These are phyloP conservation scores for Saturnispora dispora DNA, from an alignment of 805 yeast genomes.

Conservation along the genomic window DNA sequence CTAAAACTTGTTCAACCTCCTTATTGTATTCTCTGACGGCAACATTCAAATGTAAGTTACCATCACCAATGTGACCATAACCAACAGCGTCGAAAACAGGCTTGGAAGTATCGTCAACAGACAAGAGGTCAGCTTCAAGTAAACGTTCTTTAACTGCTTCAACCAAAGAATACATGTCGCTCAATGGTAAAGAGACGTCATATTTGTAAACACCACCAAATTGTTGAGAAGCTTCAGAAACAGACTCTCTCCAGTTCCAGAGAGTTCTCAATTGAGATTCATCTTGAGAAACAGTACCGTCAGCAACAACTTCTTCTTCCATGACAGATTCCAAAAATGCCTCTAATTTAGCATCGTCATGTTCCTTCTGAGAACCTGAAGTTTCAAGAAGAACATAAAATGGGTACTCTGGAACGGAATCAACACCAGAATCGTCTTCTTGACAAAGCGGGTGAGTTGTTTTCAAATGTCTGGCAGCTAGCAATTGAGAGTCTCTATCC, in stretches of 20 bases:
- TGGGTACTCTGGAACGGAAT: slow-evolving; percentile 49
- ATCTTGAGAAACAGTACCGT: slow-evolving; percentile 94
- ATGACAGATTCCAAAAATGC: slow-evolving; percentile 72
- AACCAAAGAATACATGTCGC: slow-evolving; percentile 72
- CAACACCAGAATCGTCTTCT: slow-evolving; percentile 46
- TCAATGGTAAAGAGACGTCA: slow-evolving; percentile 86
- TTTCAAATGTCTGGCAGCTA: slow-evolving; percentile 54
- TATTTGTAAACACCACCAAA: slow-evolving; percentile 96
- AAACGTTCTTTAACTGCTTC: slow-evolving; percentile 64
- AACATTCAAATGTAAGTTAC: slow-evolving; percentile 89
- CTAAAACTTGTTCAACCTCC: slow-evolving; percentile 70
- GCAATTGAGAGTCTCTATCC: slow-evolving; percentile 63
- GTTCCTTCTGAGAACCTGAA: slow-evolving; percentile 89
- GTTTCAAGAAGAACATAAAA: slow-evolving; percentile 91
- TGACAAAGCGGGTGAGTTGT: slow-evolving; percentile 57
- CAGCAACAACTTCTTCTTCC: slow-evolving; percentile 78
- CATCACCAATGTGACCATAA: slow-evolving; percentile 98
- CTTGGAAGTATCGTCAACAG: slow-evolving; percentile 46
- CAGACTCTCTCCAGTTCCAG: slow-evolving; percentile 95
- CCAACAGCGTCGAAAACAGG: slow-evolving; percentile 91
- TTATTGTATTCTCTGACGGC: slow-evolving; percentile 78
- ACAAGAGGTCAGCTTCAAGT: slow-evolving; percentile 46
- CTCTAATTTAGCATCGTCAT: slow-evolving; percentile 86
- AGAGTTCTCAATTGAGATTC: slow-evolving; percentile 74
- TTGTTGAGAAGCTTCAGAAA: slow-evolving; percentile 79